Percentiles rank a stretch among this genome's conserved stretches.
phyloP scores from a whole-genome alignment of 2,329 filamentous ascomycete genomes.

The Orbilia brochopaga region DNA sequence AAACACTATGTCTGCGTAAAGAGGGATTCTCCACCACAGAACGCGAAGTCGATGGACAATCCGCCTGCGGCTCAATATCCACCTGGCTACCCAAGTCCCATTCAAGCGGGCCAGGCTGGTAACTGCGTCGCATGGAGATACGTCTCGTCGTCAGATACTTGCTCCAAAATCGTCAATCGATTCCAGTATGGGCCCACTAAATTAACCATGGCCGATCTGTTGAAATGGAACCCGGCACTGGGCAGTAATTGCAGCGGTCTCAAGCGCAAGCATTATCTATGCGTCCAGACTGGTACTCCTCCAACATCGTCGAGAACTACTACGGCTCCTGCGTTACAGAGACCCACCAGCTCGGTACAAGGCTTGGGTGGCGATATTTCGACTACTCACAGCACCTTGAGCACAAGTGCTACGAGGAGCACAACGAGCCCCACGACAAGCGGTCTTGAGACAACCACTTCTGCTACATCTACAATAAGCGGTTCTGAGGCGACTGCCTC shows the following conservation, averaged over 20 bases:
- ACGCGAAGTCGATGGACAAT: no score
- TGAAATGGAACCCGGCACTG: conserved; percentile 18
- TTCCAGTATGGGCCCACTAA: conserved; percentile 9
- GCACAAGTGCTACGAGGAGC: no score
- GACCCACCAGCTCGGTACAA: no score
- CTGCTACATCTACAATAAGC: no score
- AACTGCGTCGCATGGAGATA: conserved; percentile 28
- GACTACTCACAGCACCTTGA: no score
- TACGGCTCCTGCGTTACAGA: no score
- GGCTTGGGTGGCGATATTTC: no score
- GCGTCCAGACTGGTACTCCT: neutral
- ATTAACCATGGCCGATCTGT: conserved; percentile 16
- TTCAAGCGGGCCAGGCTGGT: conserved; percentile 9
- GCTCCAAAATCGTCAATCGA: conserved; percentile 10
- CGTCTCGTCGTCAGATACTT: conserved; percentile 24
- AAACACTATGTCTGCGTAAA: conserved; percentile 15
- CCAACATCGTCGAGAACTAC: neutral
- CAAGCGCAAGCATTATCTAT: neutral
- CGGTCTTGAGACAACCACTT: no score
- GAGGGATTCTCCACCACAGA: conserved; percentile 5
- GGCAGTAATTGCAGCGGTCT: no score
- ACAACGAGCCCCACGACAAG: no score
- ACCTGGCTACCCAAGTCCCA: conserved; percentile 23
- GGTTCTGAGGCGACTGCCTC: no score
- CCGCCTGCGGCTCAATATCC: no score